Conservation (phyloP, 1,284 basidiomycete species). For the Ceratobasidium theobromae region DNA sequence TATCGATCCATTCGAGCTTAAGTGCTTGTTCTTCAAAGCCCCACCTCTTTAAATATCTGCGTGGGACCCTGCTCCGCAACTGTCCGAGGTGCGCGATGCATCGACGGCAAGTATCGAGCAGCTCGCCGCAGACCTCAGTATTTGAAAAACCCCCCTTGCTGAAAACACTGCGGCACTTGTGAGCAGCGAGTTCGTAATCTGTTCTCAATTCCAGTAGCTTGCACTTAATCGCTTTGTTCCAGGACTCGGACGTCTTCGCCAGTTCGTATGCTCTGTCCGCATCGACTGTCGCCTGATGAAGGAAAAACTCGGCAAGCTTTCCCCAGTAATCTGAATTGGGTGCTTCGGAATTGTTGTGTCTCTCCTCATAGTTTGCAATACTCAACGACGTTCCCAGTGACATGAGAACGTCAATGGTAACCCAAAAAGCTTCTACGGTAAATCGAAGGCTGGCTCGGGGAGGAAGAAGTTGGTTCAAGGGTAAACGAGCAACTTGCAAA, state of each 20-base stretch:
- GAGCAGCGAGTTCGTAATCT: slow-evolving; percentile 43
- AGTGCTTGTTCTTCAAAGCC: no score
- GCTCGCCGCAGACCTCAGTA: slow-evolving; percentile 26
- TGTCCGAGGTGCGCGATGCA: background rate
- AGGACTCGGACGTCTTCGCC: slow-evolving; percentile 45
- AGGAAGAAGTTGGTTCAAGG: slow-evolving; percentile 56
- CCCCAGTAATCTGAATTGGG: slow-evolving; percentile 43
- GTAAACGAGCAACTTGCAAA: slow-evolving; percentile 50
- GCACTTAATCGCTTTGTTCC: slow-evolving; percentile 46
- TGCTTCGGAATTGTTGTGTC: background rate
- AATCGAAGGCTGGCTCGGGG: slow-evolving; percentile 58
- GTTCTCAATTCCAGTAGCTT: slow-evolving; percentile 46
- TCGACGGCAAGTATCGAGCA: slow-evolving; percentile 29
- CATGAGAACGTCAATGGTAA: slow-evolving; percentile 51
- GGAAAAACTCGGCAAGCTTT: slow-evolving; percentile 48
- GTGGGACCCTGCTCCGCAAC: background rate
- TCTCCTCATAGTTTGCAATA: slow-evolving; percentile 40
- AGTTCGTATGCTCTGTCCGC: slow-evolving; percentile 46
- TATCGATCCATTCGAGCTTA: no score
- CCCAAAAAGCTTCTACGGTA: slow-evolving; percentile 56
- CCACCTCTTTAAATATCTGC: slow-evolving; percentile 29
- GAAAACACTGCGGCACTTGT: background rate
- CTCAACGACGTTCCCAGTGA: slow-evolving; percentile 45
- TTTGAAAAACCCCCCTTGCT: slow-evolving; percentile 27
- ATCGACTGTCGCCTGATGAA: slow-evolving; percentile 49